Conservation (phyloP, 2,329 filamentous ascomycete species). For the Aspergillus fructus region DNA sequence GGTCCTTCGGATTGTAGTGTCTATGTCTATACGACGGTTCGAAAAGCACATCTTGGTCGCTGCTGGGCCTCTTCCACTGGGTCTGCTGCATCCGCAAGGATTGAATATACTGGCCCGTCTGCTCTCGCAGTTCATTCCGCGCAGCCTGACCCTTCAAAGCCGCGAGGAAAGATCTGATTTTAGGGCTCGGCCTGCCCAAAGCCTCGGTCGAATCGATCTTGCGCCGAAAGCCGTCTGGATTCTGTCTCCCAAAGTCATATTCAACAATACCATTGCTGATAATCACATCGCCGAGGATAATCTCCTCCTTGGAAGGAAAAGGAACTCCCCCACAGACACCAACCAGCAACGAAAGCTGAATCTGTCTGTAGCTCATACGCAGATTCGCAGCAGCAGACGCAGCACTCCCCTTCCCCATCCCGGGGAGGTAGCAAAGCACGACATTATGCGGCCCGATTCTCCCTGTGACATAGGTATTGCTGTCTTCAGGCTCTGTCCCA, state of each 20-base stretch:
- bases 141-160: neutral
- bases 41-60: neutral
- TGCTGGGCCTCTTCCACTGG: too few species aligned
- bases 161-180: neutral
- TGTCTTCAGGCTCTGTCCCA: neutral
- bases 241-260: conserved; percentile 5
- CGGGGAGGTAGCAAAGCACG: conserved; percentile 3
- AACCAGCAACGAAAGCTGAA: neutral
- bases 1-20: neutral
- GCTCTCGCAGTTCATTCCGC: neutral
- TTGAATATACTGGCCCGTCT: neutral
- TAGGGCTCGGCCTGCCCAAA: neutral
- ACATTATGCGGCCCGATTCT: neutral
- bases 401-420: neutral
- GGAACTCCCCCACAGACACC: neutral
- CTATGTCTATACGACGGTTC: neutral
- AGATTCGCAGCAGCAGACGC: neutral
- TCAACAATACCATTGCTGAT: neutral
- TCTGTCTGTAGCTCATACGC: neutral
- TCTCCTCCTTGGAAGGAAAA: neutral
- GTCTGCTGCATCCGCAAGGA: neutral
- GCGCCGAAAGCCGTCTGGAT: conserved; percentile 1
- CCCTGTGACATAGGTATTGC: neutral
- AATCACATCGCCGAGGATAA: neutral
- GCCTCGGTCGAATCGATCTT: neutral